Conservation (phyloP, 1,284 basidiomycete genomes). For the Rhodotorula sp. region DNA sequence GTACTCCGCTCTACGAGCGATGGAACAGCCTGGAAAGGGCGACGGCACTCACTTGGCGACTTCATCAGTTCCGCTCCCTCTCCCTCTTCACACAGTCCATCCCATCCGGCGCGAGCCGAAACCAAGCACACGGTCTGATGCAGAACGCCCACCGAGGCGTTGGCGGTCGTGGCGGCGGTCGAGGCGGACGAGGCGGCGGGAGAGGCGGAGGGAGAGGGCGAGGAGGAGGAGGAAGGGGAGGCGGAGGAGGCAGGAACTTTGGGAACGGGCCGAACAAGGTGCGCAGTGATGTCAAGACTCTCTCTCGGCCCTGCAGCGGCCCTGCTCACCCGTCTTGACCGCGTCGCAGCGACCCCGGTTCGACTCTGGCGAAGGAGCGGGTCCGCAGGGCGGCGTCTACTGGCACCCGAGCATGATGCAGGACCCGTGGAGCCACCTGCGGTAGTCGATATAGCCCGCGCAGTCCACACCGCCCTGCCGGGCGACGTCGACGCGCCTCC, state of each 20-base stretch:
- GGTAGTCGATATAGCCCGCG: not conserved
- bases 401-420: conserved; percentile 15
- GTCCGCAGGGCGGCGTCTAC: conserved; percentile 2
- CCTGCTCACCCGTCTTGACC: not conserved
- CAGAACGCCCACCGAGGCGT: not conserved
- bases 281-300: not conserved
- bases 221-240: not conserved
- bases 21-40: too few species aligned
- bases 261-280: conserved; percentile 22
- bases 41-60: too few species aligned
- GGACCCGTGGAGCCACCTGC: conserved; percentile 28
- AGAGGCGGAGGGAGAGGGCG: conserved; percentile 1
- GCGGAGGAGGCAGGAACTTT: not conserved
- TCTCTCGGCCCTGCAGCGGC: too few species aligned
- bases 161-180: not conserved
- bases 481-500: too few species aligned
- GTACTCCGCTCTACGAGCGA: too few species aligned
- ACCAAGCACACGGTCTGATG: not conserved
- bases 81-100: too few species aligned
- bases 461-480: not conserved
- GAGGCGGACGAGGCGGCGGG: conserved; percentile 4
- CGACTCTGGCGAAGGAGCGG: conserved; percentile 1
- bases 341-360: conserved; percentile 13
- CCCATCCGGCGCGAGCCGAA: not conserved
- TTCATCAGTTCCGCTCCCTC: too few species aligned